These are phyloP conservation scores for Blastocystis sp. DNA, from an alignment of 352 stramenopile species.

Conservation along the genomic window DNA sequence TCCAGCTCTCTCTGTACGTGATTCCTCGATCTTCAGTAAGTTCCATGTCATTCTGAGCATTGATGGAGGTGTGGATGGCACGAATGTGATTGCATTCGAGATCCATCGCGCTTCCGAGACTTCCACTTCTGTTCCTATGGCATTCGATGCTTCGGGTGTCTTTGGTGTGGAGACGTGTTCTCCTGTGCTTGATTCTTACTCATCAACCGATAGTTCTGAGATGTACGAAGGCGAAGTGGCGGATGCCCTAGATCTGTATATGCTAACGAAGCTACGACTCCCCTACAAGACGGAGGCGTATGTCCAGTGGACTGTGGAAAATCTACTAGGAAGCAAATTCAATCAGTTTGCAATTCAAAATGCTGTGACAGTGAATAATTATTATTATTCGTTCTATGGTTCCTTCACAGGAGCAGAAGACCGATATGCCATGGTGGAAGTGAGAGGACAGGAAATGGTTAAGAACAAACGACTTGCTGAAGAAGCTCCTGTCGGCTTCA, in stretches of 20 bases:
- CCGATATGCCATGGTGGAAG: not conserved
- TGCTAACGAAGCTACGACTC: not conserved
- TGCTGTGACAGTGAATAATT: not conserved
- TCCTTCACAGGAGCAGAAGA: not conserved
- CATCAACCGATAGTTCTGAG: not conserved
- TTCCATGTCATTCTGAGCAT: constrained; percentile 5
- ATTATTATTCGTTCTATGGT: not conserved
- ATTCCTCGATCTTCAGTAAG: not conserved
- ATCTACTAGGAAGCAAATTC: not conserved
- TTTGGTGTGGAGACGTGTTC: constrained; percentile 32
- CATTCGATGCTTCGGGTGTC: not conserved
- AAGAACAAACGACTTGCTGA: not conserved
- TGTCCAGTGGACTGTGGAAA: constrained; percentile 9
- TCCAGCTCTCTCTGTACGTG: not conserved
- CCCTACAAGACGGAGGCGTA: not conserved
- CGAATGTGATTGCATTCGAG: constrained; percentile 42
- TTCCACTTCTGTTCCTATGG: not conserved
- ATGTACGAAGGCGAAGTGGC: not conserved
- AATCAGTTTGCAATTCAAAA: constrained; percentile 11
- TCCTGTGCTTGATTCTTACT: not conserved
- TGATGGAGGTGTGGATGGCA: not conserved
- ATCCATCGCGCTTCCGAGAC: not conserved
- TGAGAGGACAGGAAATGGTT: not conserved
- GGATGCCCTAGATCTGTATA: not conserved
- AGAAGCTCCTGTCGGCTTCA: not conserved